Evolutionary conservation across 73 alveolate genomes (phyloP).

Genomic region (Tetrahymena malaccensis): DNA sequence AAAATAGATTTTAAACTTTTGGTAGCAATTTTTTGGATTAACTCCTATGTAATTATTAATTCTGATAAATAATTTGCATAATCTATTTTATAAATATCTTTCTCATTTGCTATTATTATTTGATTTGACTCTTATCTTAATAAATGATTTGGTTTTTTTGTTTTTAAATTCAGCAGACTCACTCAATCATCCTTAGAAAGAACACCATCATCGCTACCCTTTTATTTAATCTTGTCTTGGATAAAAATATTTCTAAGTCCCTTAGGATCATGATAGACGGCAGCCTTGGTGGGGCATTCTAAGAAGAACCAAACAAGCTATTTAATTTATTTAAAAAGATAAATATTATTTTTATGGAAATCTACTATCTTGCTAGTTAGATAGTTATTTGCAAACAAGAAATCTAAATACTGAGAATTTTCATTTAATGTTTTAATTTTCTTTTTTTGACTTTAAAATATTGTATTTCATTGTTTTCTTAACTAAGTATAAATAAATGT

Average conservation of each 20-base stretch:
- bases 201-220: background rate
- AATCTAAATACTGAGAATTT: background rate
- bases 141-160: background rate
- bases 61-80: background rate
- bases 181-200: background rate
- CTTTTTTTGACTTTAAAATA: background rate
- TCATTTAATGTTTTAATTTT: no score
- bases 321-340: background rate
- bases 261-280: slow-evolving; percentile 22
- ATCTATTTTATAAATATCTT: background rate
- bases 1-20: background rate
- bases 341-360: background rate
- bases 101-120: background rate
- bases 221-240: slow-evolving; percentile 7
- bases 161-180: background rate
- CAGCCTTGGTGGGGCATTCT: slow-evolving; percentile 43
- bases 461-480: background rate
- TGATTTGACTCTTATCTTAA: background rate
- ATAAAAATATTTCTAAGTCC: slow-evolving; percentile 26
- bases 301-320: slow-evolving; percentile 40
- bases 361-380: no score
- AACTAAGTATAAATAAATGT: background rate
- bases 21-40: background rate
- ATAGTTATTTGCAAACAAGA: background rate
- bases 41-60: background rate